phyloP scores from a whole-genome alignment of 2,329 filamentous ascomycete genomes.

The Akanthomyces dipterigenus region DNA sequence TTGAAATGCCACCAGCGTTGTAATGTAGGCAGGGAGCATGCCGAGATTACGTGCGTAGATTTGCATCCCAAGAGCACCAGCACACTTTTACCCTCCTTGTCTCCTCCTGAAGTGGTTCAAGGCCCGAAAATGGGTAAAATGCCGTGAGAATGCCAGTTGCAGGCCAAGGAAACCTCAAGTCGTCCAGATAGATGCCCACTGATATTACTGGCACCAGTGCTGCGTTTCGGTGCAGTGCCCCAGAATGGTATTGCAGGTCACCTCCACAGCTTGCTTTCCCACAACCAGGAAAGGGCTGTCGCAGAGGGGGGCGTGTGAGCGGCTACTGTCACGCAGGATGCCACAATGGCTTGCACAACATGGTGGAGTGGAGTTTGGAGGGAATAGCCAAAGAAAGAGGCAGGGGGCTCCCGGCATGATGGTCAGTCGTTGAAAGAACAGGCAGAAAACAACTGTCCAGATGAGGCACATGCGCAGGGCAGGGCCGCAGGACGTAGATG shows the following conservation, averaged over 20 bases:
- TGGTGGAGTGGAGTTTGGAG: background rate
- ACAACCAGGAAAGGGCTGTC: background rate
- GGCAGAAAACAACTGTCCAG: background rate
- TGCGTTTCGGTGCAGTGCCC: background rate
- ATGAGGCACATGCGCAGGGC: background rate
- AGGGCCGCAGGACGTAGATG: too few species aligned
- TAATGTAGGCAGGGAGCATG: background rate
- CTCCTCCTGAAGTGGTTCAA: too few species aligned
- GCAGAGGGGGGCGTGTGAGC: conserved; percentile 3
- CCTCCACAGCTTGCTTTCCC: background rate
- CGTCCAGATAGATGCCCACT: too few species aligned
- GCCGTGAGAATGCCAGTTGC: background rate
- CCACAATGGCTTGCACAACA: background rate
- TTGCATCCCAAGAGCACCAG: background rate
- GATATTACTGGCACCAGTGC: too few species aligned
- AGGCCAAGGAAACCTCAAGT: too few species aligned
- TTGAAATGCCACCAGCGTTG: background rate
- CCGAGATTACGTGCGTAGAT: background rate
- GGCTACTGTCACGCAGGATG: background rate
- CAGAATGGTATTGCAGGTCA: background rate
- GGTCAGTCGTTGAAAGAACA: background rate
- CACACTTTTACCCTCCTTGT: background rate
- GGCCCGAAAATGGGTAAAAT: too few species aligned
- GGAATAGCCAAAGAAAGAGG: background rate
- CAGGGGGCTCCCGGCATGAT: background rate